A percentile compares a stretch with the other conserved stretches of the same genome.
phyloP scores from a whole-genome alignment of 768 basidiomycete species.

The Naganishia randhawae region DNA sequence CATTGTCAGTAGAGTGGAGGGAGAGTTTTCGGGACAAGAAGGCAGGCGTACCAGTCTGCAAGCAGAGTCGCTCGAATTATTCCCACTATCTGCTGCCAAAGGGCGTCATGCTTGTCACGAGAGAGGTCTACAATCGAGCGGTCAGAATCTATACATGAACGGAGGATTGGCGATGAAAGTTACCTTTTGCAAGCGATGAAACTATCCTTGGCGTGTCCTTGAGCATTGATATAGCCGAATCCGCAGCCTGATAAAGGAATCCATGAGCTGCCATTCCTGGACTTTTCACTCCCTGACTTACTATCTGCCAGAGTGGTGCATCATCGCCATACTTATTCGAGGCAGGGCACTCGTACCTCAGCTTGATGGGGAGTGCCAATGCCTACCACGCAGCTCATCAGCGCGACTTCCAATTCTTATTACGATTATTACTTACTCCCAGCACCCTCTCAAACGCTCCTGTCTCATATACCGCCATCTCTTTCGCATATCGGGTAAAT shows the following conservation, averaged over 20 bases:
- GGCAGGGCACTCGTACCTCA: conserved; percentile 90
- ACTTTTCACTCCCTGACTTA: conserved; percentile 41
- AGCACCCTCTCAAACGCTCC: conserved; percentile 81
- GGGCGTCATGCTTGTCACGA: conserved; percentile 65
- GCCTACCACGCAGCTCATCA: conserved; percentile 55
- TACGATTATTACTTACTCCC: conserved; percentile 57
- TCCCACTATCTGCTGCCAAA: conserved; percentile 65
- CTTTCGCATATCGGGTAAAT: conserved; percentile 57
- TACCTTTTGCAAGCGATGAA: conserved; percentile 13
- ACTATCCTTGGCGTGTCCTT: neutral
- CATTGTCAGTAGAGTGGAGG: neutral
- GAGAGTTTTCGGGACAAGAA: neutral
- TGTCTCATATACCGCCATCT: conserved; percentile 65
- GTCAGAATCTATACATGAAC: too few relatives aligned
- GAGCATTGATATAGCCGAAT: neutral
- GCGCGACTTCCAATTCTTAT: neutral
- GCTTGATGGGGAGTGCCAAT: conserved; percentile 82
- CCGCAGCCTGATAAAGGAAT: neutral
- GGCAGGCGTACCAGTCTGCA: conserved; percentile 34
- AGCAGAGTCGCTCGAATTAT: conserved; percentile 37
- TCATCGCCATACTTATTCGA: conserved; percentile 85
- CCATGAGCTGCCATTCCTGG: neutral
- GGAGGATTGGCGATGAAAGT: neutral
- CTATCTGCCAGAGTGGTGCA: conserved; percentile 87
- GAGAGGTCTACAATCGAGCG: neutral